Evolutionary conservation across 306 rosid genomes (phyloP).

Genomic region (Cajanus cajan): DNA sequence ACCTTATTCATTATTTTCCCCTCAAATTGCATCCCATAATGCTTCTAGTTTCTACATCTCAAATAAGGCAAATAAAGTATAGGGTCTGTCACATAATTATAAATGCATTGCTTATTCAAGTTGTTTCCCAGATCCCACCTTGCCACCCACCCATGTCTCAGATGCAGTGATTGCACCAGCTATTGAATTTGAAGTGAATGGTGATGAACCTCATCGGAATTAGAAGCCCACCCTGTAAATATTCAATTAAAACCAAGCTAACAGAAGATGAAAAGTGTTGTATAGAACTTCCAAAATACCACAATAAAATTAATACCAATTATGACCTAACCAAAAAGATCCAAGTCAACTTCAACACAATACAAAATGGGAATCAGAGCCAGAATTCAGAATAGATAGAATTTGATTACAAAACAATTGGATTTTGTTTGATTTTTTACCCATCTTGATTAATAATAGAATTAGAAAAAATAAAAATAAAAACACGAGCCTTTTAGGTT

Average conservation of each 20-base stretch:
- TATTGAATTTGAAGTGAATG: slow-evolving; percentile 20
- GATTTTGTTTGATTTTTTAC: background rate
- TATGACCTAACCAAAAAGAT: background rate
- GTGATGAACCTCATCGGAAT: slow-evolving; percentile 41
- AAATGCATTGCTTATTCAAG: slow-evolving; percentile 32
- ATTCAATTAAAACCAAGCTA: slow-evolving; percentile 7
- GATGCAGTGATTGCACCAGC: slow-evolving; percentile 44
- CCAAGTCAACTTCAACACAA: slow-evolving; percentile 7
- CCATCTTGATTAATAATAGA: background rate
- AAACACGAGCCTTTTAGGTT: background rate
- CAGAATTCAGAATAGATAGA: background rate
- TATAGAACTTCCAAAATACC: background rate
- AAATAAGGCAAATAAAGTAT: slow-evolving; percentile 26
- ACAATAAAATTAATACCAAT: background rate
- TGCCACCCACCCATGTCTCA: slow-evolving; percentile 22
- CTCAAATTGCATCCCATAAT: slow-evolving; percentile 24
- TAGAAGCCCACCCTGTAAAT: slow-evolving; percentile 48
- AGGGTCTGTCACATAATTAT: slow-evolving; percentile 25
- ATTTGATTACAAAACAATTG: background rate
- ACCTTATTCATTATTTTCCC: slow-evolving; percentile 12
- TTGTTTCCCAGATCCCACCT: slow-evolving; percentile 30
- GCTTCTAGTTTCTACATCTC: slow-evolving; percentile 22
- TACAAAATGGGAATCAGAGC: background rate
- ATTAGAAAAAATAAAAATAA: background rate
- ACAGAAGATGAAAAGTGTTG: background rate